These are phyloP conservation scores for Hymenoscyphus infarciens DNA, from an alignment of 2,329 filamentous ascomycete genomes.

Conservation along the genomic window DNA sequence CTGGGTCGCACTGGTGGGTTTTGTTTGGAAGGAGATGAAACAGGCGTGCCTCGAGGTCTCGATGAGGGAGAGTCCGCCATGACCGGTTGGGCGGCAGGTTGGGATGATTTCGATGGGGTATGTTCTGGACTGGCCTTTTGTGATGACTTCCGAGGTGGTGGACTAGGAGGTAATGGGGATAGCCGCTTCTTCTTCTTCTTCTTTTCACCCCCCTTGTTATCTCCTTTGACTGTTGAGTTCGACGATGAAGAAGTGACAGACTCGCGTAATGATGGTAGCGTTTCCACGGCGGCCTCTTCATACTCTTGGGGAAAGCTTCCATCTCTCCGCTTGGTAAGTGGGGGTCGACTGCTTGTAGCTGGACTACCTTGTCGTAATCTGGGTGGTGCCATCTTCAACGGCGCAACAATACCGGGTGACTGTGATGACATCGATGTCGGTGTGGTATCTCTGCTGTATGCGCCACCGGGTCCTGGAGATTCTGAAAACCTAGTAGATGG, in stretches of 20 bases:
- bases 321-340: constrained; percentile 55
- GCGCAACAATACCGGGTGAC: constrained; percentile 58
- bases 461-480: constrained; percentile 63
- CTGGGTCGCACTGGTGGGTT: constrained; percentile 58
- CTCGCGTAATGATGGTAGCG: constrained; percentile 63
- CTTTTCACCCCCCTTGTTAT: constrained; percentile 25
- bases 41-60: constrained; percentile 16
- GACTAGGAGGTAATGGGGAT: constrained; percentile 53
- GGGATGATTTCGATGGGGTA: constrained; percentile 40
- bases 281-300: constrained; percentile 46
- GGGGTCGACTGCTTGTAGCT: constrained; percentile 50
- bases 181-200: constrained; percentile 45
- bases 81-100: constrained; percentile 33
- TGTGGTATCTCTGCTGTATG: constrained; percentile 74
- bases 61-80: constrained; percentile 20
- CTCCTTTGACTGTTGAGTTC: constrained; percentile 61
- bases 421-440: constrained; percentile 75
- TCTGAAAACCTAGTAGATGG: constrained; percentile 74
- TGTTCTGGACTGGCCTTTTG: constrained; percentile 48
- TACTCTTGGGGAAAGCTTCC: constrained; percentile 52
- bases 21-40: constrained; percentile 24
- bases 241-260: constrained; percentile 70
- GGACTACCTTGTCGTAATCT: constrained; percentile 53
- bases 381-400: constrained; percentile 39
- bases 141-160: constrained; percentile 60